Evolutionary conservation across 495 filamentous ascomycete species (phyloP).

Genomic region (Penicillium malachiteum): DNA sequence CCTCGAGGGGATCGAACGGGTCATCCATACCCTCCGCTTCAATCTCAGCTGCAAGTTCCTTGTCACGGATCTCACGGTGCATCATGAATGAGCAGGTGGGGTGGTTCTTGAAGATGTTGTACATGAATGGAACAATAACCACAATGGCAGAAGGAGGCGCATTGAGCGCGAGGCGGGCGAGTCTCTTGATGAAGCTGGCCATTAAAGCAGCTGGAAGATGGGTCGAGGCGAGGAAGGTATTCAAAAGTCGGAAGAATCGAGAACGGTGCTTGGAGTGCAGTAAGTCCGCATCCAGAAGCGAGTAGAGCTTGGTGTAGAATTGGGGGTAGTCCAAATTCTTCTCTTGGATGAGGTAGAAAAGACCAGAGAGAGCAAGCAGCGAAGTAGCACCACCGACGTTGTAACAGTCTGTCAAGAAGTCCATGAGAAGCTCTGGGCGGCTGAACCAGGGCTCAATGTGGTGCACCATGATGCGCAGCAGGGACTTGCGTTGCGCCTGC

Average conservation of each 20-base stretch:
- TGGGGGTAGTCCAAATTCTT: conserved; percentile 94
- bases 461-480: conserved; percentile 70
- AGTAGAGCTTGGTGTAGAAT: conserved; percentile 94
- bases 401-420: conserved; percentile 93
- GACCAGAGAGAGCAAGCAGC: conserved; percentile 83
- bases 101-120: conserved; percentile 91
- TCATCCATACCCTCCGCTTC: conserved; percentile 72
- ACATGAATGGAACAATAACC: conserved; percentile 84
- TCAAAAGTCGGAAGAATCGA: conserved; percentile 86
- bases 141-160: conserved; percentile 88
- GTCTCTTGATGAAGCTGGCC: conserved; percentile 92
- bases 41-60: conserved; percentile 53
- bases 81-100: conserved; percentile 93
- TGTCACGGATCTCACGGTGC: conserved; percentile 67
- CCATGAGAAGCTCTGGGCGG: conserved; percentile 86
- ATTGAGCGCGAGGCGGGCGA: conserved; percentile 76
- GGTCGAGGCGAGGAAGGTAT: conserved; percentile 87
- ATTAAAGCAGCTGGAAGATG: conserved; percentile 90
- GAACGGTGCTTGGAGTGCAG: conserved; percentile 93
- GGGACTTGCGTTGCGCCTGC: conserved; percentile 71
- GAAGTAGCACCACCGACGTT: conserved; percentile 81
- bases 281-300: conserved; percentile 76
- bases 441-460: conserved; percentile 85
- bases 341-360: conserved; percentile 91
- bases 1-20: conserved; percentile 70